phyloP scores from a whole-genome alignment of 139 green algal genomes.

The Haematococcus lacustris region DNA sequence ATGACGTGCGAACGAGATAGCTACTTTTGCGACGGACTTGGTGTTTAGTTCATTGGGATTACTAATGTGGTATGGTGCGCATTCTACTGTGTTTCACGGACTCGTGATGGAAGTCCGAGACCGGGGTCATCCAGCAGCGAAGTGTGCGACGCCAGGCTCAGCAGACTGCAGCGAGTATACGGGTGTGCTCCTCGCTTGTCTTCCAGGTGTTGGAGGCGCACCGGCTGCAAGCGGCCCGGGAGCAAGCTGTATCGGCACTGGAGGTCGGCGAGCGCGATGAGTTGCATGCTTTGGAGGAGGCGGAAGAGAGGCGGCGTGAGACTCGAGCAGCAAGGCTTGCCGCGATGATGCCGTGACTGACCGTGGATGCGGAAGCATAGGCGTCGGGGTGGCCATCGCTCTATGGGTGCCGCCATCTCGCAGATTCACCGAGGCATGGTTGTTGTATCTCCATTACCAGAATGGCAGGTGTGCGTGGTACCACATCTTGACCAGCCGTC shows the following conservation, averaged over 20 bases:
- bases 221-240: neutral
- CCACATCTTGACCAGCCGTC: slow-evolving; percentile 21
- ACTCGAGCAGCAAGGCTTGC: neutral
- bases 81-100: no score
- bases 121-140: no score
- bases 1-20: no score
- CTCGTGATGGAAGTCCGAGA: no score
- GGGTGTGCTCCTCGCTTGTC: no score
- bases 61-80: no score
- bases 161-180: no score
- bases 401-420: no score
- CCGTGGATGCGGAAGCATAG: neutral
- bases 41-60: no score
- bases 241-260: neutral
- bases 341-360: neutral
- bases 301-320: neutral
- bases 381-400: neutral
- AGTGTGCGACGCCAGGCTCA: no score
- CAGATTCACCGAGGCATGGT: no score
- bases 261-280: neutral
- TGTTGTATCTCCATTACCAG: slow-evolving; percentile 44
- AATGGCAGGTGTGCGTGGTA: slow-evolving; percentile 45
- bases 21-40: no score
- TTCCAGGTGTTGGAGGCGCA: neutral
- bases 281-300: neutral